A percentile compares a stretch with the other conserved stretches of the same genome.
Conservation (phyloP, 148 eudicot species). For the Vaccinium vitisidaea region DNA sequence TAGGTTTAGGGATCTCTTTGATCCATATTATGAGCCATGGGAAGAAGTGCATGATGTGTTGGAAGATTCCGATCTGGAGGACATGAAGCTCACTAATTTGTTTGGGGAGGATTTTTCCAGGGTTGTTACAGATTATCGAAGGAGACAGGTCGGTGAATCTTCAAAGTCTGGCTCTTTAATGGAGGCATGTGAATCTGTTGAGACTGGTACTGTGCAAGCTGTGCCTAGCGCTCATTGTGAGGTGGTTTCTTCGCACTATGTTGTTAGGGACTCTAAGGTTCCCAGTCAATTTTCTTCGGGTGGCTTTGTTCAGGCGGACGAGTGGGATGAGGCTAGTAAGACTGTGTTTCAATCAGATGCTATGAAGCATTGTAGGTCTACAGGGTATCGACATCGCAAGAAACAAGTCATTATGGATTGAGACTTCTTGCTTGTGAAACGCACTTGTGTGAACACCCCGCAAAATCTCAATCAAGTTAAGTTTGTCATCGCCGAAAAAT, state of each 20-base stretch:
- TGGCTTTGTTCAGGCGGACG: too few relatives aligned
- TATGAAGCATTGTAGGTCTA: not conserved
- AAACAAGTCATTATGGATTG: too few relatives aligned
- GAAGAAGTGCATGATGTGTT: not conserved
- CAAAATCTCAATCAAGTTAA: too few relatives aligned
- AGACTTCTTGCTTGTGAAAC: too few relatives aligned
- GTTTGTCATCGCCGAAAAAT: too few relatives aligned
- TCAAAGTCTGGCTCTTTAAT: not conserved
- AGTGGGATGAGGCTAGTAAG: not conserved
- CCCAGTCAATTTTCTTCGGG: too few relatives aligned
- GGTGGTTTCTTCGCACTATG: too few relatives aligned
- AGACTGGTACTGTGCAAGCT: too few relatives aligned
- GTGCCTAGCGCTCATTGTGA: not conserved
- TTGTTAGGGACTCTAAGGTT: too few relatives aligned
- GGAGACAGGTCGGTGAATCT: not conserved
- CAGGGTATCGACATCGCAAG: too few relatives aligned
- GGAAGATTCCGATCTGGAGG: not conserved
- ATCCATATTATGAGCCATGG: not conserved
- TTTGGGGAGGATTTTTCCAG: not conserved
- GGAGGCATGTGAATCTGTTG: not conserved
- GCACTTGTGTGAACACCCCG: too few relatives aligned
- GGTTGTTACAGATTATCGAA: not conserved
- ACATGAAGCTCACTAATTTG: not conserved
- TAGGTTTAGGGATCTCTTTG: not conserved
- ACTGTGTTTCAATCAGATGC: not conserved